These are phyloP conservation scores for Massospora cicadina DNA, from an alignment of 371 early-diverging fungal genomes.

Conservation along the genomic window DNA sequence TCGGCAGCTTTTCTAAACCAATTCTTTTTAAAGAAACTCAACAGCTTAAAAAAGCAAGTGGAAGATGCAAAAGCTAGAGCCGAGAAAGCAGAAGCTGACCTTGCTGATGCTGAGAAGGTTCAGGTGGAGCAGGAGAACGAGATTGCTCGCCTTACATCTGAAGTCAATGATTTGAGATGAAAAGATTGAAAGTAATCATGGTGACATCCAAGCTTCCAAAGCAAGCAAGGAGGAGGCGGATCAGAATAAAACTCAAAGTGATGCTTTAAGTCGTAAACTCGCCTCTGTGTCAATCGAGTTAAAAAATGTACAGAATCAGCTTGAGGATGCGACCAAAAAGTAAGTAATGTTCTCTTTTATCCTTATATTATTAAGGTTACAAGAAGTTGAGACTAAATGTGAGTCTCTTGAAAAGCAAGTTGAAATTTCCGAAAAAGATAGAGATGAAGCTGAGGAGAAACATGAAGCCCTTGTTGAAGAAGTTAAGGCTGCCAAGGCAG, in stretches of 20 bases:
- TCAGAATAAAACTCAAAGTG: constrained; percentile 5
- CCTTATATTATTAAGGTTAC: neutral
- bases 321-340: constrained; percentile 9
- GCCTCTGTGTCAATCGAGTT: neutral
- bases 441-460: constrained; percentile 9
- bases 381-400: constrained; percentile 2
- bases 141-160: neutral
- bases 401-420: constrained; percentile 8
- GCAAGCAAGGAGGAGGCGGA: constrained; percentile 5
- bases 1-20: neutral
- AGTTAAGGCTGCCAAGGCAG: constrained; percentile 9
- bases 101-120: neutral
- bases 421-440: neutral
- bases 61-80: neutral
- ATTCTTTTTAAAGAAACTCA: constrained; percentile 3
- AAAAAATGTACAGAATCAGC: neutral
- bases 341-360: constrained; percentile 1
- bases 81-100: neutral
- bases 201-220: neutral
- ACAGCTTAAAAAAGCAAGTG: constrained; percentile 5
- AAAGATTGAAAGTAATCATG: constrained; percentile 9
- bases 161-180: constrained; percentile 5
- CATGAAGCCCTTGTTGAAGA: constrained; percentile 7
- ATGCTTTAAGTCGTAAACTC: constrained; percentile 4
- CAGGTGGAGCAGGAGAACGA: constrained; percentile 8